Percentiles rank a stretch among this genome's conserved stretches.
Evolutionary conservation across 805 yeast genomes (phyloP).

Genomic region (Schizosaccharomyces pombe): ASM294v3 CU329670.1:2963001-2963500

Average conservation of each 20-base stretch:
- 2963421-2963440: background rate
- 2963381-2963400: background rate
- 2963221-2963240: background rate
- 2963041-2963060: too few relatives aligned
- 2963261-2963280: conserved; percentile 36
- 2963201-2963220: background rate
- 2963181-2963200: too few relatives aligned
- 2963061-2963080: too few relatives aligned
- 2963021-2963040: too few relatives aligned
- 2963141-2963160: too few relatives aligned
- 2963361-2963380: background rate
- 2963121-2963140: too few relatives aligned
- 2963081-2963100: too few relatives aligned
- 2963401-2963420: background rate
- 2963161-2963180: too few relatives aligned
- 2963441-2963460: background rate
- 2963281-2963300: conserved; percentile 26
- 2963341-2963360: background rate
- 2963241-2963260: conserved; percentile 34
- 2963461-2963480: background rate
- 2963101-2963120: too few relatives aligned
- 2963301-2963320: background rate
- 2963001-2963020: too few relatives aligned
- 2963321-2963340: background rate
- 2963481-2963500: conserved; percentile 17